These are phyloP conservation scores for Escallonia herrerae DNA, from an alignment of 129 eudicot genomes.

Conservation along the genomic window DNA sequence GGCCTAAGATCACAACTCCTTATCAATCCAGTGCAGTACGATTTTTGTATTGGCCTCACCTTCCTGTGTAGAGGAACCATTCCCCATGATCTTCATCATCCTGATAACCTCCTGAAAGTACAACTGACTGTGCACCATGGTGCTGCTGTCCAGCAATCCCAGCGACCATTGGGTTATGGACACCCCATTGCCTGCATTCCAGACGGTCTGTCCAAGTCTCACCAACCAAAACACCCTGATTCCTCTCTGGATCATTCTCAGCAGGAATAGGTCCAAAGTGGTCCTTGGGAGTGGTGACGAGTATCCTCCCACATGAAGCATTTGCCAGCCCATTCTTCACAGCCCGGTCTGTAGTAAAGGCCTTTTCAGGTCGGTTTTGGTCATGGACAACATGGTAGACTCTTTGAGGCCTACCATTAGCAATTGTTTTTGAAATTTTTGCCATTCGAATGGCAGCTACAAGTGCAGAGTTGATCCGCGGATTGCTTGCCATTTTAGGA, in stretches of 20 bases:
- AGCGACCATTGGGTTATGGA: constrained; percentile 49
- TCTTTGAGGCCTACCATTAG: constrained; percentile 17
- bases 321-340: constrained; percentile 41
- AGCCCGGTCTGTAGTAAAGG: constrained; percentile 47
- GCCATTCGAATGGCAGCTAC: constrained; percentile 42
- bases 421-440: constrained; percentile 15
- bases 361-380: constrained; percentile 44
- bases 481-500: constrained; percentile 32
- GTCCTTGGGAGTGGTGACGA: constrained; percentile 49
- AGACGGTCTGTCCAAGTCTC: constrained; percentile 48
- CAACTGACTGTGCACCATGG: constrained; percentile 69
- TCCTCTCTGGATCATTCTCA: constrained; percentile 53
- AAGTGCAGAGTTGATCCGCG: constrained; percentile 35
- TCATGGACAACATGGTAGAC: constrained; percentile 23
- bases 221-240: constrained; percentile 61
- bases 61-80: constrained; percentile 75
- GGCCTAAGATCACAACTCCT: neutral
- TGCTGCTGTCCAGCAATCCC: constrained; percentile 55
- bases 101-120: constrained; percentile 60
- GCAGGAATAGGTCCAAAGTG: constrained; percentile 60
- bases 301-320: constrained; percentile 55
- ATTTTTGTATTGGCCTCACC: constrained; percentile 26
- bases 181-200: constrained; percentile 78
- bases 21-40: neutral
- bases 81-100: constrained; percentile 80